Conservation (phyloP, 148 eudicot genomes). For the Euryodendron excelsum region DNA sequence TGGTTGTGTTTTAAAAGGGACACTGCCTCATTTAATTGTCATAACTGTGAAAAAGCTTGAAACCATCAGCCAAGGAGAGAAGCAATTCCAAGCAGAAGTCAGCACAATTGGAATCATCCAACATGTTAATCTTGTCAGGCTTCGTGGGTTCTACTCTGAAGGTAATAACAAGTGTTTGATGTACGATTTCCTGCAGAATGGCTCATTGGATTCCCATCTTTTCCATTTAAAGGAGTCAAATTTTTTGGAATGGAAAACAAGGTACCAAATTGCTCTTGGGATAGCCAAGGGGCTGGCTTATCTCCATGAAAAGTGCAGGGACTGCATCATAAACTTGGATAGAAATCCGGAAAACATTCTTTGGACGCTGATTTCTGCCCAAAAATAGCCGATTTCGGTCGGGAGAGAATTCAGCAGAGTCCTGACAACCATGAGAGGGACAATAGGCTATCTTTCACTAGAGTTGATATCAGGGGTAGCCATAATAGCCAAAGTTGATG, state of each 20-base stretch:
- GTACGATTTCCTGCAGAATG: conserved; percentile 50
- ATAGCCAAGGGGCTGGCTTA: not conserved
- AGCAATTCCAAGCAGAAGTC: conserved; percentile 48
- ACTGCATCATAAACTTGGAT: conserved; percentile 54
- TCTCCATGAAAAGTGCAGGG: conserved; percentile 25
- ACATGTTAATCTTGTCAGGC: conserved; percentile 51
- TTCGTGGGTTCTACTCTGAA: conserved; percentile 55
- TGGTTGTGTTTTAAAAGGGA: conserved; percentile 25
- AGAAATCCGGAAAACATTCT: conserved; percentile 53
- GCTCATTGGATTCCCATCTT: conserved; percentile 47
- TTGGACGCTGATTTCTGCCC: conserved; percentile 40
- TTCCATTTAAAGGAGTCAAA: conserved; percentile 18
- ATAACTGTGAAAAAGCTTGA: too few relatives aligned
- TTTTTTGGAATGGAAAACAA: not conserved
- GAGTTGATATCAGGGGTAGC: conserved; percentile 46
- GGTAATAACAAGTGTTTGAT: conserved; percentile 42
- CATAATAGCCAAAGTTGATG: conserved; percentile 42
- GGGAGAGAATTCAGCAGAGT: conserved; percentile 41
- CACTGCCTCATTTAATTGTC: too few relatives aligned
- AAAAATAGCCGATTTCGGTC: conserved; percentile 42
- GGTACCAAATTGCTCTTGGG: not conserved
- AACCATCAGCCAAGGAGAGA: conserved; percentile 31
- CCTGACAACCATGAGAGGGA: conserved; percentile 42
- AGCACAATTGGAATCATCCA: conserved; percentile 49
- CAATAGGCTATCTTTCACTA: conserved; percentile 45